Evolutionary conservation across 306 rosid genomes (phyloP).

Genomic region (Canavalia gladiata): DNA sequence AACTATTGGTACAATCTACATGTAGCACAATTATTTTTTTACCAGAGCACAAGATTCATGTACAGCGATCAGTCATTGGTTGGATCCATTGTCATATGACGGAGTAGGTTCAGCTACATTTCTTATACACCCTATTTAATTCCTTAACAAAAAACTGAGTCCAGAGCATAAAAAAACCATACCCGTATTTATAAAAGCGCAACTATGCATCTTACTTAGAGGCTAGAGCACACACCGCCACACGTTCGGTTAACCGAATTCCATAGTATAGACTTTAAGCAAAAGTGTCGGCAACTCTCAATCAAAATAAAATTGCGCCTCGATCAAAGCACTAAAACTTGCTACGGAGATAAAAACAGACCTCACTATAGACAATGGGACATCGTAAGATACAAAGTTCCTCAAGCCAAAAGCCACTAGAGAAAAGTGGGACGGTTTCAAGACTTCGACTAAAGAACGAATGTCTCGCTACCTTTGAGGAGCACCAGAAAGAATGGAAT

Average conservation of each 20-base stretch:
- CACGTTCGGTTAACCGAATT: conserved; percentile 16
- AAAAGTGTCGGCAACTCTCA: conserved; percentile 37
- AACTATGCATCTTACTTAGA: conserved; percentile 16
- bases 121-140: background rate
- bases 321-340: conserved; percentile 17
- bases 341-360: background rate
- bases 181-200: background rate
- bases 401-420: background rate
- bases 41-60: no score
- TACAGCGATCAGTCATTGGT: no score
- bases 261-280: conserved; percentile 4
- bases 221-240: background rate
- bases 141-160: background rate
- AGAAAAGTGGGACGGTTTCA: background rate
- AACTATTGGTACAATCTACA: no score
- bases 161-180: background rate
- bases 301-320: conserved; percentile 30
- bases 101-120: no score
- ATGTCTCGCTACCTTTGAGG: conserved; percentile 53
- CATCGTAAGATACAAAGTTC: conserved; percentile 17
- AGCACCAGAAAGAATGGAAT: conserved; percentile 66
- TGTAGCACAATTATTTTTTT: no score
- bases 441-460: background rate
- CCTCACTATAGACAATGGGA: conserved; percentile 39
- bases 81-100: no score